These are phyloP conservation scores for Aspergillus ibericus DNA, from an alignment of 2,329 filamentous ascomycete species.

Conservation along the genomic window DNA sequence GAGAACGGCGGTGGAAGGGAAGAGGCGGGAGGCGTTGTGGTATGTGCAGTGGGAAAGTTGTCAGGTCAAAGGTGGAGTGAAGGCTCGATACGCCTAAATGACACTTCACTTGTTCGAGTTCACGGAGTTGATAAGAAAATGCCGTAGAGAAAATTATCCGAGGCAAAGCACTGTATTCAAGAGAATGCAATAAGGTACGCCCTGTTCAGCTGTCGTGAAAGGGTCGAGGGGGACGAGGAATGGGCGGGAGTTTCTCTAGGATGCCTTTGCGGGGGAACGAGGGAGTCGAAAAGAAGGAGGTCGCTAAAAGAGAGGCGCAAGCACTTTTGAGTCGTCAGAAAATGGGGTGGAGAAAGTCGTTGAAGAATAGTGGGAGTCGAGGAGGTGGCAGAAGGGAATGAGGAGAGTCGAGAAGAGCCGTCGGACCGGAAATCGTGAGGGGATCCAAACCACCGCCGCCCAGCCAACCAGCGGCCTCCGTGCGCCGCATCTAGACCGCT, in stretches of 20 bases:
- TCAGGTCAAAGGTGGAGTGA: background rate
- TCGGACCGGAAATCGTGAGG: constrained; percentile 16
- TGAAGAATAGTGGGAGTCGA: background rate
- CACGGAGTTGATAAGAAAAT: background rate
- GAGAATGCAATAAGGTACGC: background rate
- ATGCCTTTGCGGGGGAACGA: background rate
- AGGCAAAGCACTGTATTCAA: background rate
- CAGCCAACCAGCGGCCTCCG: constrained; percentile 12
- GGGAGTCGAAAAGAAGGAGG: background rate
- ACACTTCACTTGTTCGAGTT: background rate
- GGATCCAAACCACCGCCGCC: constrained; percentile 10
- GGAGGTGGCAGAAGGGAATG: background rate
- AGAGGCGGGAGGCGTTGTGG: constrained; percentile 1
- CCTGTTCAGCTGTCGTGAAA: background rate
- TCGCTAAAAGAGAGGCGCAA: background rate
- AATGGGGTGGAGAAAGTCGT: background rate
- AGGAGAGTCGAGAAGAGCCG: constrained; percentile 4
- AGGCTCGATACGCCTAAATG: background rate
- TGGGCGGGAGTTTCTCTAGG: background rate
- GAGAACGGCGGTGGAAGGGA: background rate
- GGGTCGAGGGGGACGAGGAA: background rate
- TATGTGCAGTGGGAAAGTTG: background rate
- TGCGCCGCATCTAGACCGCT: constrained; percentile 16
- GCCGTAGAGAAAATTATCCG: background rate
- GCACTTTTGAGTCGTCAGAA: constrained; percentile 5